A percentile compares a stretch with the other conserved stretches of the same genome.
Evolutionary conservation across 192 early-diverging fungal genomes (phyloP).

Genomic region (Jimgerdemannia lactiflua): DNA sequence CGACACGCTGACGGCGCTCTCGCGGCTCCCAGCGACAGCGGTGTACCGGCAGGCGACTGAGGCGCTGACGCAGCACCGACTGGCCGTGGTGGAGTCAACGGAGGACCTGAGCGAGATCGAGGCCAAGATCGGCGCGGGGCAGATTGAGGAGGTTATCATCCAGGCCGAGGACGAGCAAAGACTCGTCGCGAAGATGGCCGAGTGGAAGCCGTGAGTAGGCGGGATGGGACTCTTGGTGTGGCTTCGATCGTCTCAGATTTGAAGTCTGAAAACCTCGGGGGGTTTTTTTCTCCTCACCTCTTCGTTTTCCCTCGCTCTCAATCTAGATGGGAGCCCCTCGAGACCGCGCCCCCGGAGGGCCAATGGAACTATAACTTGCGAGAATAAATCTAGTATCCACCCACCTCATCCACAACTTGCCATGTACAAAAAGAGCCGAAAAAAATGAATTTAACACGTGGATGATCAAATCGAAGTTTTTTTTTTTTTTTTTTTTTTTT

Average conservation of each 20-base stretch:
- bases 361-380: background rate
- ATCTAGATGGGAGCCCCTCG: background rate
- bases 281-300: background rate
- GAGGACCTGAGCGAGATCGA: slow-evolving; percentile 79
- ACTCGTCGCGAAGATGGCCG: slow-evolving; percentile 78
- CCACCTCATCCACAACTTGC: too few relatives aligned
- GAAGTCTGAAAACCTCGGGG: background rate
- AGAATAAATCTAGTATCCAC: background rate
- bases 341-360: background rate
- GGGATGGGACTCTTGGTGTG: background rate
- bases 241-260: background rate
- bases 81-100: slow-evolving; percentile 71
- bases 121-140: slow-evolving; percentile 68
- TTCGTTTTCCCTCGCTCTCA: background rate
- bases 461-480: too few relatives aligned
- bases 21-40: slow-evolving; percentile 67
- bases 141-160: slow-evolving; percentile 90
- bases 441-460: too few relatives aligned
- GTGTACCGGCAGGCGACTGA: slow-evolving; percentile 83
- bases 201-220: slow-evolving; percentile 72
- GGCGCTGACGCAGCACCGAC: slow-evolving; percentile 71
- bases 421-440: too few relatives aligned
- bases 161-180: slow-evolving; percentile 89
- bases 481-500: too few relatives aligned
- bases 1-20: slow-evolving; percentile 67